Evolutionary conservation across 495 filamentous ascomycete genomes (phyloP).

Genomic region (Thozetella sp.): DNA sequence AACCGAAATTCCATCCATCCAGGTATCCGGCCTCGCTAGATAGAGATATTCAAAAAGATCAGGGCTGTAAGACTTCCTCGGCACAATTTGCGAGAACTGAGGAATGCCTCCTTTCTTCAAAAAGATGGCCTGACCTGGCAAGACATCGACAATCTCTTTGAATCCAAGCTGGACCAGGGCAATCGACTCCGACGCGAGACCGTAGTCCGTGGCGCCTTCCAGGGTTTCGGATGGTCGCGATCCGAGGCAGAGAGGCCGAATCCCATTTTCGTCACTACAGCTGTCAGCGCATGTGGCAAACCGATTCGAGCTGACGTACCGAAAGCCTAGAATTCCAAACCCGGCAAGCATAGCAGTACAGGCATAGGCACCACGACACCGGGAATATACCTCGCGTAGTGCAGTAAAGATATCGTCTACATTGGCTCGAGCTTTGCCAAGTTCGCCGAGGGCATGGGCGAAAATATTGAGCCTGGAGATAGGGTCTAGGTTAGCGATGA

Average conservation of each 20-base stretch:
- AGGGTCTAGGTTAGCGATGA: background rate
- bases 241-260: slow-evolving; percentile 86
- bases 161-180: slow-evolving; percentile 89
- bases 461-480: slow-evolving; percentile 84
- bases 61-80: slow-evolving; percentile 74
- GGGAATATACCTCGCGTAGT: slow-evolving; percentile 72
- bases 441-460: slow-evolving; percentile 90
- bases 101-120: slow-evolving; percentile 82
- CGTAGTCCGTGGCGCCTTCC: slow-evolving; percentile 81
- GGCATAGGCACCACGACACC: slow-evolving; percentile 79
- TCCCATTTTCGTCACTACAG: slow-evolving; percentile 72
- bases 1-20: slow-evolving; percentile 93
- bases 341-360: slow-evolving; percentile 88
- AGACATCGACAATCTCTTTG: slow-evolving; percentile 76
- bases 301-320: slow-evolving; percentile 2
- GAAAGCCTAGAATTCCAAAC: slow-evolving; percentile 88
- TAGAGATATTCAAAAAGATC: slow-evolving; percentile 95
- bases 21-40: slow-evolving; percentile 84
- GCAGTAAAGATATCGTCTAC: slow-evolving; percentile 84
- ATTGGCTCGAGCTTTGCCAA: slow-evolving; percentile 95
- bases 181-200: slow-evolving; percentile 97
- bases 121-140: slow-evolving; percentile 92
- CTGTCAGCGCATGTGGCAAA: background rate
- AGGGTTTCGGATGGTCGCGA: slow-evolving; percentile 63
- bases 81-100: slow-evolving; percentile 74